Evolutionary conservation across 805 yeast species (phyloP), one percentile per base, ranked within the genome.

Genomic region (Komagataella phaffii): DNA sequence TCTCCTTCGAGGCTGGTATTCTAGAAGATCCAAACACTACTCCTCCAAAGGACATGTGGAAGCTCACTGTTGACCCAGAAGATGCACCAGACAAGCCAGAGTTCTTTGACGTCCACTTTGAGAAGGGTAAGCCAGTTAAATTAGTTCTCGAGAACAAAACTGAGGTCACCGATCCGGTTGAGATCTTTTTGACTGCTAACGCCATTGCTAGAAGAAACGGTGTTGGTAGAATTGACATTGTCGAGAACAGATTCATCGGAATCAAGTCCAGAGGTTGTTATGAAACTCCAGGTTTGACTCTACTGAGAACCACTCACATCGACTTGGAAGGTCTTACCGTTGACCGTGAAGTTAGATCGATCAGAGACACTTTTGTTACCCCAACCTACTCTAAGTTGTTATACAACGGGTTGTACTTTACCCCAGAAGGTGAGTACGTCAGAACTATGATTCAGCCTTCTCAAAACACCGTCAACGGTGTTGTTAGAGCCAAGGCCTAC

Each of bases 41-140:
- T 51, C 99, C 99, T 58, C 99, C 99, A 73, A 91, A 90, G 76
- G 99, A 93, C 70, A 93, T 93, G 99, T 93, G 99, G 99, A 93
- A 93, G 75, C 81, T 93, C 68, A 93, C 96, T 46, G 88, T 85
- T 55, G 99, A 91, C 71, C 98, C 99, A 62, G 66, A 74, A 45
- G 97, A 91, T 65, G 98, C 99, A 53, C 99, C 99, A 64, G 82
- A 87, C 56, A 73, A 74, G 50, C 98, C 98, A 62, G 97, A 93
- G 76, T 85, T 84, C 67, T 82, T 93, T 70, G 72, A 85, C 19
- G 81, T 93, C 55, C 81, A 76, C 54, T 93, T 89, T 66, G 81
- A 79, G 61, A 78, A 86, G 72, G 99, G 99, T 70, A 68, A 85
- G 56, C 99, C 99, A 51, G 77, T 75, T 53, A 90, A 89, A 74